Base-by-base conservation (phyloP, 371 early-diverging fungal genomes). In the Rhizopus delemar region DNA sequence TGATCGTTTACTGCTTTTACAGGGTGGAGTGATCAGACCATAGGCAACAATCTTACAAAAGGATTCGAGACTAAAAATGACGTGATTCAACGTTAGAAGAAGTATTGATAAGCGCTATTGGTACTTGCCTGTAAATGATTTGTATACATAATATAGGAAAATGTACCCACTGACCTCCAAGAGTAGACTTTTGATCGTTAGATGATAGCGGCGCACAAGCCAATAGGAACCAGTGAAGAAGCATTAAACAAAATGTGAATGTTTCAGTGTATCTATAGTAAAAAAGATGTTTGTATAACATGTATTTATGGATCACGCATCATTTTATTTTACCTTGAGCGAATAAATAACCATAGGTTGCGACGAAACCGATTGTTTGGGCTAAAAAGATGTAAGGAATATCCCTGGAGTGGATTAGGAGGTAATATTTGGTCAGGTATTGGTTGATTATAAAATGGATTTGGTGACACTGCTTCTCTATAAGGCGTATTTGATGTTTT, bases 151-250 rank as follows among this genome's bases (percentile, higher is more conserved):
- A 45, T 7, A 82, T 67, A 8, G 68, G 69, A 33, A 77, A 82
- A 41, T 85, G 82, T 1, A 67, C 73, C 83, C 83, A 81, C 41
- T 78, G 80, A 0, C 70, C 72, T 36, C 78, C 75, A 70, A 85
- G 80, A 3, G 55, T 45, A 0, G 63, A 56, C 35, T 83, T 85
- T 56, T 85, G 73, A 29, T 62, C 63, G 34, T 75, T 75, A 3
- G 57, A 45, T 49, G 68, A 69, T 7, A 81, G 79, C 0, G 85
- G 83, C 0, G 71, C 71, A 49, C 74, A 78, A 16, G 82, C 78
- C 41, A 85, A 69, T n/a, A 85, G 55, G 34, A 85, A 71, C 78
- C 83, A 85, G 41, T 85, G 78, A 0, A 78, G 56, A 15, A 81
- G 48, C 51, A 85, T 75, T 8, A 85, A 39, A 3, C 80, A 62